Evolutionary conservation across 2,329 filamentous ascomycete species (phyloP).

Genomic region (Penicillium sp.): DNA sequence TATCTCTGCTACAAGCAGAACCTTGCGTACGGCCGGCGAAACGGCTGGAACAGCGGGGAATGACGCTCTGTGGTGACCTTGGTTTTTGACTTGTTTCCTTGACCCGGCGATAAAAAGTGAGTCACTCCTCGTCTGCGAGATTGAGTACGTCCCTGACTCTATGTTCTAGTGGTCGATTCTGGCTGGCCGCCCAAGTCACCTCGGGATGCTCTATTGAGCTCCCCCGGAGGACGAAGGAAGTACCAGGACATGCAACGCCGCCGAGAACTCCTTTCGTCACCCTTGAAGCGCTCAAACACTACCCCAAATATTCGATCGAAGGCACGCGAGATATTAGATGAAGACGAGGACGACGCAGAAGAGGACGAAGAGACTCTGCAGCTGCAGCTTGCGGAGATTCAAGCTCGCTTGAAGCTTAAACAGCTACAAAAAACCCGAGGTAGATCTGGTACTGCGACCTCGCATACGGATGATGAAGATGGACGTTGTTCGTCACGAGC

Average conservation of each 20-base stretch:
- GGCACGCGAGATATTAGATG: slow-evolving; percentile 32
- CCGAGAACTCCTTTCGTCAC: slow-evolving; percentile 67
- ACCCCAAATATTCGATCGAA: slow-evolving; percentile 40
- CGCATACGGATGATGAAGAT: slow-evolving; percentile 23
- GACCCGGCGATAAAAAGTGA: slow-evolving; percentile 13
- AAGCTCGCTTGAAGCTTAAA: slow-evolving; percentile 83
- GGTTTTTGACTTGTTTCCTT: slow-evolving; percentile 8
- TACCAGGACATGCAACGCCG: slow-evolving; percentile 66
- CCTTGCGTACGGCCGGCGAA: slow-evolving; percentile 9
- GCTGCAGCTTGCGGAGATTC: slow-evolving; percentile 80
- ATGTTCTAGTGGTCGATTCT: slow-evolving; percentile 41
- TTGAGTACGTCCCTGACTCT: slow-evolving; percentile 7
- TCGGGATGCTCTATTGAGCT: slow-evolving; percentile 60
- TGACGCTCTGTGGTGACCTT: slow-evolving; percentile 17
- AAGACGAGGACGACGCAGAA: slow-evolving; percentile 57
- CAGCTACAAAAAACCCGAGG: slow-evolving; percentile 65
- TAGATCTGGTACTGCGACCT: slow-evolving; percentile 23
- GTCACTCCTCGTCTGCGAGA: neutral
- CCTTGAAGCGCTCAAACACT: slow-evolving; percentile 53
- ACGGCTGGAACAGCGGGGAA: slow-evolving; percentile 16
- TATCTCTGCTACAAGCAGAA: neutral
- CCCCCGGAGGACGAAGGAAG: slow-evolving; percentile 75
- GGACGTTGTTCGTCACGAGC: slow-evolving; percentile 20
- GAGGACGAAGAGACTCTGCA: slow-evolving; percentile 88
- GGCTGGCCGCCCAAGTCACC: slow-evolving; percentile 64